Base-by-base conservation (phyloP, 345 rosid species). In the Eucalyptus polybractea region DNA sequence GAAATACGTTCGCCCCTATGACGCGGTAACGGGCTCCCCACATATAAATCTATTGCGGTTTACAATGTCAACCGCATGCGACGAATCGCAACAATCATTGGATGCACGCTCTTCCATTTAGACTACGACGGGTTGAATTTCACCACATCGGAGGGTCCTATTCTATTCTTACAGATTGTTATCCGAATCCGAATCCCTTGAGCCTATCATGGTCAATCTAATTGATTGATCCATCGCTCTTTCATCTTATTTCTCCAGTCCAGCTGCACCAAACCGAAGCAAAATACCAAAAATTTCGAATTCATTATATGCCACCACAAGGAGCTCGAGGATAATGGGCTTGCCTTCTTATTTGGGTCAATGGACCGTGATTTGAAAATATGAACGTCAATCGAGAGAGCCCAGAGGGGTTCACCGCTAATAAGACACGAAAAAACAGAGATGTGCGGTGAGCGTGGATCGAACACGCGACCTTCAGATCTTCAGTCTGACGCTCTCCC, bases 401-500 rank as follows among this genome's bases (percentile, higher is more conserved):
- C 15, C 83, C 29, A 40, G 2, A 76, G 11, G 80, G 21, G 80
- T 69, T 69, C 12, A 69, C 6, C 13, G 6, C 4, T 72, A 8
- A 33, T 69, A 4, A 67, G 8, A 31, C 0, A 0, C 6, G 9
- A 45, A 45, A 44, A 16, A 1, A 8, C 16, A 0, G 1, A 9
- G 2, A 33, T 2, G 24, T 94, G 96, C 97, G 96, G 96, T 94
- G 97, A 94, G 93, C 98, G 94, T 96, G 93, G 96, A 95, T 93
- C 96, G 97, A 96, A 95, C 97, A 95, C 95, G 96, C 93, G 98
- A 93, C 98, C 97, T 95, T 95, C 96, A 95, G 97, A 95, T 96
- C 98, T 96, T 95, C 96, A 95, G 97, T 95, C 97, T 95, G 96
- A 96, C 94, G 97, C 98, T 95, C 95, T 95, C 98, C 97, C 98